These are phyloP conservation scores for Cordyceps tenuipes DNA, from an alignment of 2,329 filamentous ascomycete genomes.

Conservation along the genomic window DNA sequence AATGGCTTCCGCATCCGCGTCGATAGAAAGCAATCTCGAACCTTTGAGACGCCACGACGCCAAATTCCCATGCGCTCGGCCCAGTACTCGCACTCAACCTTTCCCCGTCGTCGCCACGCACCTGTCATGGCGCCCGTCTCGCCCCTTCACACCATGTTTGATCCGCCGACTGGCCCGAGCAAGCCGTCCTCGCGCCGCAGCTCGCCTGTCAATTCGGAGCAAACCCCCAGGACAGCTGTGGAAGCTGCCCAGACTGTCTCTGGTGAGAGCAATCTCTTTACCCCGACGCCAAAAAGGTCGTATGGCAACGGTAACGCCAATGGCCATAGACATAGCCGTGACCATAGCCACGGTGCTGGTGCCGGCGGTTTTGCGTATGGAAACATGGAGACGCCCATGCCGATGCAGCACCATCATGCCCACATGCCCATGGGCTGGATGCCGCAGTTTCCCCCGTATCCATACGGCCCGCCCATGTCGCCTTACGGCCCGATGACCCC, in stretches of 20 bases:
- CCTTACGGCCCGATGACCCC: slow-evolving; percentile 16
- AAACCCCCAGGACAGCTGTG: background rate
- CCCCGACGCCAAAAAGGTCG: slow-evolving; percentile 8
- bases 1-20: slow-evolving; percentile 27
- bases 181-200: background rate
- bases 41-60: slow-evolving; percentile 16
- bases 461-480: slow-evolving; percentile 10
- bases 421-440: slow-evolving; percentile 16
- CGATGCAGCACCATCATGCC: background rate
- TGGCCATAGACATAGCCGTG: background rate
- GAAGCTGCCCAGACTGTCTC: background rate
- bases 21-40: slow-evolving; percentile 27
- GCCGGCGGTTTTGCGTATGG: background rate
- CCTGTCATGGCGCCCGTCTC: background rate
- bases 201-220: background rate
- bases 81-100: slow-evolving; percentile 7
- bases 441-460: slow-evolving; percentile 13
- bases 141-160: slow-evolving; percentile 10
- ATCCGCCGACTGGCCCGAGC: background rate
- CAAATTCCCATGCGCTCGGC: background rate
- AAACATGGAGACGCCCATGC: slow-evolving; percentile 9
- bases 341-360: background rate
- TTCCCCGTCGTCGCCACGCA: slow-evolving; percentile 9
- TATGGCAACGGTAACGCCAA: background rate
- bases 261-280: background rate